Conservation (phyloP, 73 alveolate genomes). For the Stentor roeselii region DNA sequence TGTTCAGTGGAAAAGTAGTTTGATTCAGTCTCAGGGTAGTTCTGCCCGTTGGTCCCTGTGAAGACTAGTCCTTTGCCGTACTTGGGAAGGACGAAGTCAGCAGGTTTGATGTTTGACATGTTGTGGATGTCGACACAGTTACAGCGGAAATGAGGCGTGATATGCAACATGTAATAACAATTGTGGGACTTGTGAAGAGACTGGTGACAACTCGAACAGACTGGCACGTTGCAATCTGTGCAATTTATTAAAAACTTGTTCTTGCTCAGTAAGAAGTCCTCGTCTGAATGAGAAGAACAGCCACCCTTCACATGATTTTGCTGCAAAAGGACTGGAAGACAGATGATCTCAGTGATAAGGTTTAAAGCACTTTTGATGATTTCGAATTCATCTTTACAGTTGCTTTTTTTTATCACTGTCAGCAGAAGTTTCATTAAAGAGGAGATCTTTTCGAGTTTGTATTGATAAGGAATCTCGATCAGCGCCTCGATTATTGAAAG, state of each 20-base stretch:
- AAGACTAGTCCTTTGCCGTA: not conserved
- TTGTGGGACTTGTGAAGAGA: not conserved
- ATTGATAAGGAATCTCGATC: not conserved
- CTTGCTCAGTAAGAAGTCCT: not conserved
- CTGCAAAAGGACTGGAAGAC: not conserved
- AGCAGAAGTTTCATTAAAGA: not conserved
- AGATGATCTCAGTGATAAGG: not conserved
- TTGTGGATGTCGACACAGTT: slow-evolving; percentile 1
- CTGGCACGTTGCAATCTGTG: not conserved
- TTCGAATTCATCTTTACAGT: not conserved
- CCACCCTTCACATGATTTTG: not conserved
- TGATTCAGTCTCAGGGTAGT: not conserved
- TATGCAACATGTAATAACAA: not conserved
- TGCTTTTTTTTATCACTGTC: not conserved
- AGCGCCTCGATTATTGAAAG: not conserved
- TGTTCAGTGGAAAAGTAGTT: not conserved
- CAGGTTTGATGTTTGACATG: not conserved
- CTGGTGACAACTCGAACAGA: not conserved
- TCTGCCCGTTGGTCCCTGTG: not conserved
- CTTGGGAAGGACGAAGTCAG: not conserved
- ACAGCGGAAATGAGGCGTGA: not conserved
- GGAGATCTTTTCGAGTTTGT: not conserved
- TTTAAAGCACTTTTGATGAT: not conserved
- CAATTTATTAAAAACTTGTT: not conserved
- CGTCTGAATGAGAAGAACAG: not conserved